Evolutionary conservation across 345 rosid genomes (phyloP).

Genomic region (Odontarrhena argentea): DNA sequence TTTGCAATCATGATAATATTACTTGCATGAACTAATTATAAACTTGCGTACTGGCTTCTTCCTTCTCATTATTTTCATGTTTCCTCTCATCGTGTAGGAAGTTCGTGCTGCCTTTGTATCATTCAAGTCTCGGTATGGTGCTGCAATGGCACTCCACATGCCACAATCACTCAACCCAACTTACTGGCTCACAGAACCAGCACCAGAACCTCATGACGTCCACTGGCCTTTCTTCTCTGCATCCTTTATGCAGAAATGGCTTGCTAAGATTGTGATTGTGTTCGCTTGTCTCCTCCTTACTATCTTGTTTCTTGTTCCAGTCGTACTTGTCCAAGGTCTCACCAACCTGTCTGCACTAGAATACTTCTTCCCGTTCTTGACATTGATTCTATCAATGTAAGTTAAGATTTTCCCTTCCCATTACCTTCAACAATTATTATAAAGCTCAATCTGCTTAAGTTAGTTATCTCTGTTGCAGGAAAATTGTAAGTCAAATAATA

Average conservation of each 20-base stretch:
- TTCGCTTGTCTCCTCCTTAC: slow-evolving; percentile 79
- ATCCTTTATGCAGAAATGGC: slow-evolving; percentile 83
- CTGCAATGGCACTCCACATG: slow-evolving; percentile 75
- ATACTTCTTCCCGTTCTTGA: slow-evolving; percentile 74
- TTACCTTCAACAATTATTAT: background rate
- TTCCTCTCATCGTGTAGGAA: slow-evolving; percentile 54
- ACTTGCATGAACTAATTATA: background rate
- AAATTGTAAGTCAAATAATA: slow-evolving; percentile 65
- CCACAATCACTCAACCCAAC: slow-evolving; percentile 84
- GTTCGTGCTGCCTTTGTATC: slow-evolving; percentile 95
- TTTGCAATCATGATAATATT: background rate
- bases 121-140: slow-evolving; percentile 84
- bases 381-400: slow-evolving; percentile 70
- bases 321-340: slow-evolving; percentile 91
- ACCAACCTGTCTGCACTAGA: slow-evolving; percentile 82
- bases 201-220: slow-evolving; percentile 86
- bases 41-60: background rate
- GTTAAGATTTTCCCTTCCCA: slow-evolving; percentile 31
- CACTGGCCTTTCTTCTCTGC: slow-evolving; percentile 96
- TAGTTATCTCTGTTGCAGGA: slow-evolving; percentile 58
- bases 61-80: slow-evolving; percentile 24
- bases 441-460: slow-evolving; percentile 17
- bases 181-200: slow-evolving; percentile 82
- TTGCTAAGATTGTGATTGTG: slow-evolving; percentile 66
- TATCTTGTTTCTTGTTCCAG: slow-evolving; percentile 82